Evolutionary conservation across 2,329 filamentous ascomycete species (phyloP), one percentile per base, ranked within the genome.

Genomic region (Epichloe coenophiala): DNA sequence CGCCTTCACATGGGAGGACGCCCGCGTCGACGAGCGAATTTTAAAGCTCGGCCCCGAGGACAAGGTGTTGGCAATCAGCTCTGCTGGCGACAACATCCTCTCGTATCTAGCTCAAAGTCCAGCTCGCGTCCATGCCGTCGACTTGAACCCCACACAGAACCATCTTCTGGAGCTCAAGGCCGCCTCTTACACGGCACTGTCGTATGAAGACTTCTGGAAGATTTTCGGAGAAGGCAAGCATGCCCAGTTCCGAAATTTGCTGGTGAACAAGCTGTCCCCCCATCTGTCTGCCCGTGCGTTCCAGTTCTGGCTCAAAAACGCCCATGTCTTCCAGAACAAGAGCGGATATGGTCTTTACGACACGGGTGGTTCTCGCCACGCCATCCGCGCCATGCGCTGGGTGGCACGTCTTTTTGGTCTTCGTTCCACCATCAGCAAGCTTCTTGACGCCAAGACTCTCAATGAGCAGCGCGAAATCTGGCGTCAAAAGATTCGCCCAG

Each of bases 1-100:
- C 59, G 89, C 91, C 3, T 97, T 97, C 65, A 96, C 89, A 1
- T 97, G 91, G 91, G 91, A 97, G 71, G 91, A 97, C 59, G 84
- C 88, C 5, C 83, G 87, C 7, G 86, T 91, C 2, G 91, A 97
- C 61, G 81, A 88, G 59, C 81, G 84, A 1, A 75, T 97, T 15
- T 72, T 97, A 50, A 88, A 88, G 57, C 86, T 96, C 36, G 80
- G 76, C 12, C 74, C 81, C 3, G 80, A 91, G 54, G 91, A 97
- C 63, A 88, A 95, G 33, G 86, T 97, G 36, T 75, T 97, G 7
- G 89, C 91, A 43, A 95, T 97, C 64, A 95, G 88, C 33, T 91
- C 85, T 55, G 91, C 90, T 5, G 91, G 91, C 37, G 91, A 97
- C 70, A 97, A 97, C 65, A 89, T 96, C 52, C 77, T 97, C 23